Percentiles rank a stretch among this genome's conserved stretches.
Conservation (phyloP, 257 asterid genomes). For the Fraxinus americana region DNA sequence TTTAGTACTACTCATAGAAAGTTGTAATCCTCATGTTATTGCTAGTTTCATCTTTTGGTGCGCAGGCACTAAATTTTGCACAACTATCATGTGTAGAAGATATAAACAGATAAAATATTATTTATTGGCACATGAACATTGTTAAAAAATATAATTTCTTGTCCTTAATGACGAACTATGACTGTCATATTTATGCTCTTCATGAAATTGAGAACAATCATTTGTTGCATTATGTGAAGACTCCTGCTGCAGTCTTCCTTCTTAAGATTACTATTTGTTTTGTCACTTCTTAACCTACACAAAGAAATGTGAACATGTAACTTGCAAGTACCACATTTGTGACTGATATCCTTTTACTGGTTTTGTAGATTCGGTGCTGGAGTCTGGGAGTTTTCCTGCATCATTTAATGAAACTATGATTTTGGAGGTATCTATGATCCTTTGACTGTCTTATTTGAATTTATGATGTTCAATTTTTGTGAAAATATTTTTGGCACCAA, state of each 20-base stretch:
- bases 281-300: not conserved
- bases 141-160: not conserved
- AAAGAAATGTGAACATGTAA: not conserved
- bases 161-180: not conserved
- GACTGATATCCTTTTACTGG: slow-evolving; percentile 13
- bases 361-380: slow-evolving; percentile 56
- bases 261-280: not conserved
- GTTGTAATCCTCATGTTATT: not conserved
- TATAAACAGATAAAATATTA: not conserved
- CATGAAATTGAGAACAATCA: not conserved
- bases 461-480: not conserved
- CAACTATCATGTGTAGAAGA: not conserved
- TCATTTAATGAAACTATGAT: slow-evolving; percentile 46
- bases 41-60: not conserved
- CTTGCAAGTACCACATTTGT: slow-evolving; percentile 9
- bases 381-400: slow-evolving; percentile 45
- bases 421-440: slow-evolving; percentile 53
- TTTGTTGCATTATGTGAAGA: not conserved
- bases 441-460: not conserved
- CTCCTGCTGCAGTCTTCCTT: not conserved
- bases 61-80: not conserved
- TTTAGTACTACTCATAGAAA: not conserved
- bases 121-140: not conserved
- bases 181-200: not conserved
- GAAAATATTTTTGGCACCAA: not conserved